phyloP scores from a whole-genome alignment of 495 filamentous ascomycete species.

The Xylaria castorea region DNA sequence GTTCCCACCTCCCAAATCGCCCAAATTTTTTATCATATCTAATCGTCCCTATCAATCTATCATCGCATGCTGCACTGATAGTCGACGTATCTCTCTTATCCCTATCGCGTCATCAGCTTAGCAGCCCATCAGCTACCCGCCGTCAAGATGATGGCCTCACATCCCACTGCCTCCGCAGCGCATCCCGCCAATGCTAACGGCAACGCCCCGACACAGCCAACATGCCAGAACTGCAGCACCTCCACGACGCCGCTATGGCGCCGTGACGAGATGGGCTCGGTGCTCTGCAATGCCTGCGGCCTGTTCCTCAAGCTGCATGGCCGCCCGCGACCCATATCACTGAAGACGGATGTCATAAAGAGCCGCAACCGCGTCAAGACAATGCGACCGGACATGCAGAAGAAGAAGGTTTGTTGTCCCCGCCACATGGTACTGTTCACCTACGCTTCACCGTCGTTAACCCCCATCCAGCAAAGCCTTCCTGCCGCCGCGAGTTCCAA shows the following conservation, averaged over 20 bases:
- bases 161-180: slow-evolving; percentile 38
- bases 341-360: slow-evolving; percentile 99
- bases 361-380: slow-evolving; percentile 98
- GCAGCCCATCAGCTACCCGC: slow-evolving; percentile 20
- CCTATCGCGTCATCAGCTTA: slow-evolving; percentile 21
- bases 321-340: slow-evolving; percentile 86
- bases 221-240: slow-evolving; percentile 96
- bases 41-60: slow-evolving; percentile 38
- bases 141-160: slow-evolving; percentile 44
- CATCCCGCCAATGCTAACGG: slow-evolving; percentile 46
- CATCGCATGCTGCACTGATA: slow-evolving; percentile 31
- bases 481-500: slow-evolving; percentile 62
- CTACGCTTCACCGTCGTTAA: slow-evolving; percentile 24
- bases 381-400: slow-evolving; percentile 71
- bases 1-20: slow-evolving; percentile 37
- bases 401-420: slow-evolving; percentile 75
- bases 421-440: slow-evolving; percentile 15
- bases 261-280: slow-evolving; percentile 91
- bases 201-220: slow-evolving; percentile 77
- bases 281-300: slow-evolving; percentile 99
- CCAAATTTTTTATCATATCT: slow-evolving; percentile 44
- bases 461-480: slow-evolving; percentile 50
- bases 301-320: slow-evolving; percentile 97
- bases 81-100: slow-evolving; percentile 31
- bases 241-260: slow-evolving; percentile 97